phyloP scores from a whole-genome alignment of 2,329 filamentous ascomycete genomes.

The Phialophora macrospora region DNA sequence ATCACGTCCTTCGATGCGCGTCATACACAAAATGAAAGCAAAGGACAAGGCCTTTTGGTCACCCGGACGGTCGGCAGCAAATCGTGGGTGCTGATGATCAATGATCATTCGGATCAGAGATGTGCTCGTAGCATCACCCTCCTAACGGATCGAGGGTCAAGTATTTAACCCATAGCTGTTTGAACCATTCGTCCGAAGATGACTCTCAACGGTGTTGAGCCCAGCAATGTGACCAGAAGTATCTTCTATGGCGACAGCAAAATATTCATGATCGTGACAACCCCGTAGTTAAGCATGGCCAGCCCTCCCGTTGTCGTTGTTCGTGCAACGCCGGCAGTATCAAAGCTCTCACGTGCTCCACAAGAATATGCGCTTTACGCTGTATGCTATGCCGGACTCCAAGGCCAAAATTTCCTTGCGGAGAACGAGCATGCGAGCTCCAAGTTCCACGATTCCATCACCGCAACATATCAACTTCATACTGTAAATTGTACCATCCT shows the following conservation, averaged over 20 bases:
- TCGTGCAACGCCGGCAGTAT: background rate
- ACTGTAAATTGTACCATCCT: background rate
- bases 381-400: background rate
- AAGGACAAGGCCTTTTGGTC: no score
- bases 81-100: background rate
- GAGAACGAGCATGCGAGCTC: conserved; percentile 19
- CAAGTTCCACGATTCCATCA: conserved; percentile 16
- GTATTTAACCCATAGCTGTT: background rate
- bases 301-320: no score
- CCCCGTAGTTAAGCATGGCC: no score
- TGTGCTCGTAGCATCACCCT: background rate
- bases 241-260: no score
- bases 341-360: background rate
- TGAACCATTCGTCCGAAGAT: no score
- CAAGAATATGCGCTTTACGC: background rate
- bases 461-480: background rate
- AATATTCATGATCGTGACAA: no score
- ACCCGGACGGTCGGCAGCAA: no score
- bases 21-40: no score
- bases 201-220: no score
- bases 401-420: conserved; percentile 12
- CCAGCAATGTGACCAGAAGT: no score
- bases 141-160: background rate
- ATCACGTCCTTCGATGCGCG: no score
- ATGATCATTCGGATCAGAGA: background rate